phyloP scores from a whole-genome alignment of 768 basidiomycete genomes.

The Galerina sulciceps region DNA sequence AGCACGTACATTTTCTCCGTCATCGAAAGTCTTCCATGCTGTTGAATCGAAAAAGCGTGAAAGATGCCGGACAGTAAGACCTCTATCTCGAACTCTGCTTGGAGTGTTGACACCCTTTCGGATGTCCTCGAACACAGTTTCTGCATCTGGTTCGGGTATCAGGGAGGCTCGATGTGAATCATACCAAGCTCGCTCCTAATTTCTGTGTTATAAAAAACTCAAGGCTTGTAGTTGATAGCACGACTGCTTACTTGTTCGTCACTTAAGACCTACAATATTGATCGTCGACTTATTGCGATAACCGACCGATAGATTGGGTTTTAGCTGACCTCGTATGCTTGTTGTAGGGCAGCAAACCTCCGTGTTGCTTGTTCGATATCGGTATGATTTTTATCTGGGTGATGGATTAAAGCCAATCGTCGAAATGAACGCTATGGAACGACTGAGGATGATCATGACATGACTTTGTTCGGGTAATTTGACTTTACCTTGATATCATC shows the following conservation, averaged over 20 bases:
- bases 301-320: background rate
- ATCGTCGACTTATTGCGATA: slow-evolving; percentile 7
- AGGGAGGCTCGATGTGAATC: slow-evolving; percentile 89
- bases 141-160: slow-evolving; percentile 81
- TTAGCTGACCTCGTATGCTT: slow-evolving; percentile 85
- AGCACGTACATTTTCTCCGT: slow-evolving; percentile 57
- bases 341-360: slow-evolving; percentile 86
- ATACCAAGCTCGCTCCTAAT: slow-evolving; percentile 98
- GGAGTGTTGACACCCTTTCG: slow-evolving; percentile 64
- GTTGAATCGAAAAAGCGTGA: slow-evolving; percentile 82
- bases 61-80: slow-evolving; percentile 80
- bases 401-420: slow-evolving; percentile 80
- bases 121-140: slow-evolving; percentile 85
- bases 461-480: background rate
- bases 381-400: slow-evolving; percentile 86
- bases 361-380: slow-evolving; percentile 86
- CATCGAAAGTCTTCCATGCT: slow-evolving; percentile 69
- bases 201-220: slow-evolving; percentile 26
- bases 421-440: slow-evolving; percentile 74
- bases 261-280: slow-evolving; percentile 81
- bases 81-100: slow-evolving; percentile 62
- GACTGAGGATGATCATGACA: background rate
- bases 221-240: background rate
- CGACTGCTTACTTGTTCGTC: slow-evolving; percentile 80
- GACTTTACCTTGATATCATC: slow-evolving; percentile 85